phyloP scores from a whole-genome alignment of 345 rosid genomes.

The Eutrema yunnanense region DNA sequence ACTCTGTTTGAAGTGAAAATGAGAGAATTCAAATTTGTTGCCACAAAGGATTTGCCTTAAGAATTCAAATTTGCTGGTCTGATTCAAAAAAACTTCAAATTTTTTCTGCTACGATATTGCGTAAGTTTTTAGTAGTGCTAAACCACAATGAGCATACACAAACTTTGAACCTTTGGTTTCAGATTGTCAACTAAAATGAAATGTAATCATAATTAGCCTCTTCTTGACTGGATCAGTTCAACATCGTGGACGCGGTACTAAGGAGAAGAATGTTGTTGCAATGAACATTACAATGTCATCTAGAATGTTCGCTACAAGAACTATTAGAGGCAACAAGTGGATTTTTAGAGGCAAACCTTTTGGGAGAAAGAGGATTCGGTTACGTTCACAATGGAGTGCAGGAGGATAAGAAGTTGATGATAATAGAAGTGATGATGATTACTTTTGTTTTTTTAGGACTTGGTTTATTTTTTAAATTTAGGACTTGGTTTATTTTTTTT shows the following conservation, averaged over 20 bases:
- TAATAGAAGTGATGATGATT: too few relatives aligned
- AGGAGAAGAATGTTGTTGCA: too few relatives aligned
- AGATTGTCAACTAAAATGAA: not conserved
- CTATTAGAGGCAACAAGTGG: constrained; percentile 63
- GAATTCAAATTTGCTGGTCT: not conserved
- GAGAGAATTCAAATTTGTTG: not conserved
- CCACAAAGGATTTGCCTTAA: too few relatives aligned
- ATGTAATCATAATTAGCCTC: not conserved
- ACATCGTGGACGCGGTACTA: too few relatives aligned
- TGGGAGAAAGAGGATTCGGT: constrained; percentile 89
- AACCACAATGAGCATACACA: too few relatives aligned
- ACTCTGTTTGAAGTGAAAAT: not conserved
- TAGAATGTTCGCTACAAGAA: too few relatives aligned
- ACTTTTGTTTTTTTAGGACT: too few relatives aligned
- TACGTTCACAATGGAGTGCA: constrained; percentile 67
- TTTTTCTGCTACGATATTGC: not conserved
- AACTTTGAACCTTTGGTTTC: not conserved
- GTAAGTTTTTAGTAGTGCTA: too few relatives aligned
- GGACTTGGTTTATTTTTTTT: too few relatives aligned
- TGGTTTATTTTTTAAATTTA: too few relatives aligned
- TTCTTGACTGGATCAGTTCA: not conserved
- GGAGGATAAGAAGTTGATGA: too few relatives aligned
- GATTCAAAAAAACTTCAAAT: not conserved
- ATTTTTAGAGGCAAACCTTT: constrained; percentile 48
- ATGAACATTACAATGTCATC: too few relatives aligned